Conservation (phyloP, 1,284 basidiomycete genomes). For the Fomitopsis pinicola region DNA sequence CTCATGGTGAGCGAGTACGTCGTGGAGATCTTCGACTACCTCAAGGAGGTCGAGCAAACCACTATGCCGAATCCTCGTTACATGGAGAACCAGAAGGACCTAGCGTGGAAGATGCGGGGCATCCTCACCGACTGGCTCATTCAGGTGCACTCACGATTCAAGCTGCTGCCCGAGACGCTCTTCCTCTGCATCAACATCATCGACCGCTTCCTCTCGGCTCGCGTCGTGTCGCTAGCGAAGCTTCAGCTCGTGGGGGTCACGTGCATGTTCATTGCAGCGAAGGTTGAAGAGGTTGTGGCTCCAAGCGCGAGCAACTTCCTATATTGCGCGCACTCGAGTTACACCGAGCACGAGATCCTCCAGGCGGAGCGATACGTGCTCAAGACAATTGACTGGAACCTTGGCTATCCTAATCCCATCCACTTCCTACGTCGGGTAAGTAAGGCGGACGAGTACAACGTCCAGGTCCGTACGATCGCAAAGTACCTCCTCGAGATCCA, state of each 20-base stretch:
- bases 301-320: slow-evolving; percentile 89
- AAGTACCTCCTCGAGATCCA: slow-evolving; percentile 94
- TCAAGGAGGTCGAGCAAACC: slow-evolving; percentile 73
- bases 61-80: slow-evolving; percentile 88
- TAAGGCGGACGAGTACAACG: slow-evolving; percentile 96
- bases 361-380: slow-evolving; percentile 93
- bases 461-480: slow-evolving; percentile 86
- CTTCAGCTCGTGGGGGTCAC: slow-evolving; percentile 95
- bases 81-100: slow-evolving; percentile 87
- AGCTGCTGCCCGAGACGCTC: slow-evolving; percentile 91
- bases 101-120: slow-evolving; percentile 93
- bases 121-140: slow-evolving; percentile 97
- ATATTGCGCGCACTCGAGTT: slow-evolving; percentile 85
- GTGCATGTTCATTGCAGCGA: slow-evolving; percentile 90
- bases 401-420: slow-evolving; percentile 92
- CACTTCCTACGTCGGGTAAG: slow-evolving; percentile 90
- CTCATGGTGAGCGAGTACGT: slow-evolving; percentile 98
- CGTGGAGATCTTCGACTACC: slow-evolving; percentile 89
- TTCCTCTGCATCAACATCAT: slow-evolving; percentile 95
- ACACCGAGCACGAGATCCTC: slow-evolving; percentile 84
- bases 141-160: slow-evolving; percentile 93
- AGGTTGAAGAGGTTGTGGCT: slow-evolving; percentile 95
- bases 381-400: slow-evolving; percentile 88
- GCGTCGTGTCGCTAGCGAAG: slow-evolving; percentile 88
- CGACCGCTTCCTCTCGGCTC: slow-evolving; percentile 91